Percentiles rank a stretch among this genome's conserved stretches.
Evolutionary conservation across 208 protist genomes (phyloP).

Genomic region (Acanthamoeba castellanii): DNA sequence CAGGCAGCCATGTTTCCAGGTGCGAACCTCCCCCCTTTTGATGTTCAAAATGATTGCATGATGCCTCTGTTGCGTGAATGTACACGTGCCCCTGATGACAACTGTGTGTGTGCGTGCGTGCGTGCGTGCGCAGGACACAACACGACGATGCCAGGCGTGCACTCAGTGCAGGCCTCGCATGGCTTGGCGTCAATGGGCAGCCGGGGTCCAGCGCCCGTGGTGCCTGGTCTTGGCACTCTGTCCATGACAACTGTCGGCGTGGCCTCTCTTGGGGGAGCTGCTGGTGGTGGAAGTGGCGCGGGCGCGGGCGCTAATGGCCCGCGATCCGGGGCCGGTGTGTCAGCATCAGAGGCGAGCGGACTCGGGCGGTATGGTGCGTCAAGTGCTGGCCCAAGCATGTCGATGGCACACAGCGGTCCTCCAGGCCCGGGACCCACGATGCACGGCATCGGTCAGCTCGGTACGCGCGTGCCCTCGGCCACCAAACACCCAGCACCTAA

Average conservation of each 20-base stretch:
- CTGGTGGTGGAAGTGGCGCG: background rate
- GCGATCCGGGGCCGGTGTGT: background rate
- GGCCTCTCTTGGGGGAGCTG: background rate
- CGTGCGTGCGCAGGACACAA: background rate
- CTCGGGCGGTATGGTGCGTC: background rate
- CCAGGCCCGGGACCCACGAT: slow-evolving; percentile 27
- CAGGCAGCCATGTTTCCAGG: background rate
- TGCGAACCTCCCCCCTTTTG: background rate
- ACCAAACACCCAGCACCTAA: background rate
- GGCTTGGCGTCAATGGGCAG: background rate
- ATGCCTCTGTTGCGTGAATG: too few species aligned
- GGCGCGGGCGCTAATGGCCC: background rate
- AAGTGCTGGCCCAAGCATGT: background rate
- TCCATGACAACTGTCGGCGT: background rate
- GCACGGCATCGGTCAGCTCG: slow-evolving; percentile 6
- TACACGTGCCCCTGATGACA: background rate
- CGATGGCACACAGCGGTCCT: slow-evolving; percentile 19
- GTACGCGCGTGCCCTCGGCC: background rate
- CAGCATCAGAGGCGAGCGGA: background rate
- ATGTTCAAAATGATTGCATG: too few species aligned
- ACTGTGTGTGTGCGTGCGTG: too few species aligned
- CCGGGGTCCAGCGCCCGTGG: background rate
- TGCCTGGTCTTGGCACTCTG: background rate
- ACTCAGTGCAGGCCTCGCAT: background rate
- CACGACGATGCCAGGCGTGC: background rate